phyloP scores from a whole-genome alignment of 2,329 filamentous ascomycete species.

The Rhexocercosporidium sp. region DNA sequence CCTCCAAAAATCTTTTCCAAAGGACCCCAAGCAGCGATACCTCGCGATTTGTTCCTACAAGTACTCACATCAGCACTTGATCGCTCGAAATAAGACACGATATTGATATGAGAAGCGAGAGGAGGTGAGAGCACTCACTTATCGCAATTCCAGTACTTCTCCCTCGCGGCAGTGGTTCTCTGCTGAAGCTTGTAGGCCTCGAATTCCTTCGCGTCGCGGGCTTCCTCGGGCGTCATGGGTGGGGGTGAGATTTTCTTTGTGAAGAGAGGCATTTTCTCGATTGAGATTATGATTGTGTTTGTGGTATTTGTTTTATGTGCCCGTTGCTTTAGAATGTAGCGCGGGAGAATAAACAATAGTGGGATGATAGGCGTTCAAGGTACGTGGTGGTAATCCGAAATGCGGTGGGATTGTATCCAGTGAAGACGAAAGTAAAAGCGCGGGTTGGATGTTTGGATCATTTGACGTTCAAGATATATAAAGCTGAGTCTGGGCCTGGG shows the following conservation, averaged over 20 bases:
- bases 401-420: too few relatives aligned
- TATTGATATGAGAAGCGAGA: neutral
- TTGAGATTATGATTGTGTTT: neutral
- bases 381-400: too few relatives aligned
- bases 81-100: neutral
- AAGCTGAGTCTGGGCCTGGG: too few relatives aligned
- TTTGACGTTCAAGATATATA: too few relatives aligned
- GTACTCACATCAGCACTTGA: neutral
- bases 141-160: slow-evolving; percentile 2
- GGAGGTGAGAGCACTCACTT: neutral
- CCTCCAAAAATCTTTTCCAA: neutral
- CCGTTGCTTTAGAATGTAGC: too few relatives aligned
- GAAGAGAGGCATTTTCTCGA: neutral
- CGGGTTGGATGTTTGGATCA: too few relatives aligned
- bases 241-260: slow-evolving; percentile 2
- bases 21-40: neutral
- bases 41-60: neutral
- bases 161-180: neutral
- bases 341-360: too few relatives aligned
- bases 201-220: slow-evolving; percentile 5
- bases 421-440: too few relatives aligned
- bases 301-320: neutral
- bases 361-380: neutral
- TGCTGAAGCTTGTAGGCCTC: slow-evolving; percentile 8
- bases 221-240: slow-evolving; percentile 5